Evolutionary conservation across 2,329 filamentous ascomycete genomes (phyloP), one percentile per base, ranked within the genome.

Genomic region (Hypomyces perniciosus): DNA sequence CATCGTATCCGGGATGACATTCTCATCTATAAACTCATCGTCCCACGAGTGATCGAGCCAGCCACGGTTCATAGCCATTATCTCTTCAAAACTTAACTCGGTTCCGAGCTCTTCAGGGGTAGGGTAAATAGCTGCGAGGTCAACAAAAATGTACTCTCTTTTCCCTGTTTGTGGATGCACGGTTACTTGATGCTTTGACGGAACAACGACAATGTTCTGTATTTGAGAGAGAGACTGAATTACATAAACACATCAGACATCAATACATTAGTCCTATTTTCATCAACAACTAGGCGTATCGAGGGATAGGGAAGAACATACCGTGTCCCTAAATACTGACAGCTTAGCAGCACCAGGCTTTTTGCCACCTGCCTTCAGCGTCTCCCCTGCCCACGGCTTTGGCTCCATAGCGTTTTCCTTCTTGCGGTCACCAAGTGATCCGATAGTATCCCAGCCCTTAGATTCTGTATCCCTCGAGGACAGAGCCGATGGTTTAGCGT

Each of bases 321-420:
- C 93, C 87, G 87, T 77, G 77, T 99, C 93, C 77, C 88, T 92
- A 76, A 96, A 99, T 42, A 99, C 81, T 64, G 85, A 76, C 84
- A 99, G 86, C 76, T 96, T 97, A 48, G 85, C 78, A 39, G 62
- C 63, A 48, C 78, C 82, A 40, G 76, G 81, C 72, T 89, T 88
- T 73, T 89, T 93, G 61, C 90, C 92, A 39, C 88, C 90, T 3
- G 83, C 87, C 68, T 92, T 89, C 59, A 99, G 71, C 38, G 88
- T 96, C 73, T 97, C 90, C 28, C 93, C 93, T 8, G 77, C 86
- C 93, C 91, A 96, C 20, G 92, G 90, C 65, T 86, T 91, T 8
- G 91, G 83, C 65, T 92, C 90, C 58, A 91, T 74, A 6, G 78
- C 76, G 63, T 99, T 99, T 68, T 99, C 93, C 77, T 97, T 99